These are phyloP conservation scores for Solanum hybrid DNA, from an alignment of 305 asterid genomes.

Conservation along the genomic window DNA sequence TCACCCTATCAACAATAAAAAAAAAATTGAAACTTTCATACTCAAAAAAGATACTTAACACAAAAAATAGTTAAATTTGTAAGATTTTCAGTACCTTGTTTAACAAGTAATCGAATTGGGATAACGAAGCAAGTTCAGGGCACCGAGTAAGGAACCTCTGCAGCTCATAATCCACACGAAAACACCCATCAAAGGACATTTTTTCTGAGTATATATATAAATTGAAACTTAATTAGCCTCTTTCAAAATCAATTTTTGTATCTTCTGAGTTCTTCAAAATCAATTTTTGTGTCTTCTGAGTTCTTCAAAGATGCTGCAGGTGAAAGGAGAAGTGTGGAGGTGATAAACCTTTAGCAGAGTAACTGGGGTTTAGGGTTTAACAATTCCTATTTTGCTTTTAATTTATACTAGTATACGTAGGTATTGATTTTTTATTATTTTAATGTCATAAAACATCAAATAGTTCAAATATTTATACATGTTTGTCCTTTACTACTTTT, in stretches of 20 bases:
- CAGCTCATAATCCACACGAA: conserved; percentile 45
- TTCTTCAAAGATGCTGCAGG: background rate
- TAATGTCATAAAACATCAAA: too few relatives aligned
- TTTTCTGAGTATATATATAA: background rate
- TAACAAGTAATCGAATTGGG: conserved; percentile 32
- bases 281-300: too few relatives aligned
- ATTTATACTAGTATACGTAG: too few relatives aligned
- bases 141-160: conserved; percentile 54
- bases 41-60: background rate
- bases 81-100: conserved; percentile 40
- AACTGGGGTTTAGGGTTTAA: conserved; percentile 2
- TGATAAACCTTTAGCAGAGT: background rate
- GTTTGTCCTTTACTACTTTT: too few relatives aligned
- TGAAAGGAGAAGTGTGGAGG: background rate
- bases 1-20: conserved; percentile 36
- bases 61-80: background rate
- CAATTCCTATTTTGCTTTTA: background rate
- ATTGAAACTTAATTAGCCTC: background rate
- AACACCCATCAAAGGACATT: conserved; percentile 70
- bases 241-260: background rate
- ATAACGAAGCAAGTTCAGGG: conserved; percentile 45
- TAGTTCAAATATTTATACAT: too few relatives aligned
- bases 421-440: too few relatives aligned
- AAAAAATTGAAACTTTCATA: background rate
- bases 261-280: background rate